Evolutionary conservation across 495 filamentous ascomycete species (phyloP), one percentile per base, ranked within the genome.

Genomic region (Echria macrotheca): DNA sequence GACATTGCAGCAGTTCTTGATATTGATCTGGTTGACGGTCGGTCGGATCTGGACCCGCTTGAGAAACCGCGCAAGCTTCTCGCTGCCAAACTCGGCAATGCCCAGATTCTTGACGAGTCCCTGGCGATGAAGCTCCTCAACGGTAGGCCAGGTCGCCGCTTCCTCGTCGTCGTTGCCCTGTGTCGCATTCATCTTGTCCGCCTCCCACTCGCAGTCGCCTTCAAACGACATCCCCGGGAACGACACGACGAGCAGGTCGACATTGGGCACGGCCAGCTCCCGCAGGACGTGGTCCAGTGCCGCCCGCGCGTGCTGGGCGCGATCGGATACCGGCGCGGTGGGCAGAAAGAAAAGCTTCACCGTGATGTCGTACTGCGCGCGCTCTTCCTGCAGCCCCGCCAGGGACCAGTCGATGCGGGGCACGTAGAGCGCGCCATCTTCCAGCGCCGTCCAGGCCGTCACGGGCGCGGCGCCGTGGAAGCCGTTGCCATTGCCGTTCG

Each of bases 181-280:
- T 1, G 68, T 61, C 8, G 76, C 73, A 43, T 81, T 81, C 52
- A 76, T 75, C 61, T 77, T 72, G 50, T 81, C 84, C 21, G 85
- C 84, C 38, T 85, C 78, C 64, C 79, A 88, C 63, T 91, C 86
- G 64, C 91, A 91, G 36, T 95, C 89, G 12, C 88, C 89, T 48
- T 97, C 90, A 53, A 97, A 96, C 11, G 87, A 82, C 61, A 99
- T 85, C 31, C 88, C 87, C 0, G 93, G 94, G 60, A 96, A 96
- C 2, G 89, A 94, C 12, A 91, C 81, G 54, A 97, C 93, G 35
- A 97, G 75, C 17, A 99, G 78, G 69, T 96, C 88, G 50, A 99
- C 82, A 37, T 79, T 79, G 2, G 76, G 64, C 23, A 88, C 81
- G 42, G 81, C 75, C 47, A 99, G 71, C 54, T 93, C 86, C 61